Percentiles rank a stretch among this genome's conserved stretches.
Conservation (phyloP, 257 asterid species). For the Solanum sparsipilum region DNA sequence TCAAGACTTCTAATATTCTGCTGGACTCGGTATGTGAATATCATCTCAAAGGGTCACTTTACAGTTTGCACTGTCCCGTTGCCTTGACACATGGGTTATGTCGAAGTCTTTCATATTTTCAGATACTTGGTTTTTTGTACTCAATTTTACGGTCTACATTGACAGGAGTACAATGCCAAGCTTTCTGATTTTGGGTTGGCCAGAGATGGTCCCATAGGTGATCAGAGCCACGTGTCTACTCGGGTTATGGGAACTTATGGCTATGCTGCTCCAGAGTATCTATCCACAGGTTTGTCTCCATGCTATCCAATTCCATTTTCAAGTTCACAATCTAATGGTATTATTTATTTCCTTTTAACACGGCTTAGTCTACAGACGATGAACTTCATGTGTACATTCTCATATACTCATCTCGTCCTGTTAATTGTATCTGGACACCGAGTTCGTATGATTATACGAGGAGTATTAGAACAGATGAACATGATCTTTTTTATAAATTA, state of each 20-base stretch:
- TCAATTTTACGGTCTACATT: neutral
- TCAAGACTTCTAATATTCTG: conserved; percentile 71
- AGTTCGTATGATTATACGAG: neutral
- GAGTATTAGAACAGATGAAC: neutral
- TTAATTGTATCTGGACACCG: neutral
- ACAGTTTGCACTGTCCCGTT: neutral
- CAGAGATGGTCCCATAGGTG: conserved; percentile 70
- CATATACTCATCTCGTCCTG: neutral
- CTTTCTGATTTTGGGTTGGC: conserved; percentile 80
- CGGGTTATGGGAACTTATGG: conserved; percentile 68
- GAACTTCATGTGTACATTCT: neutral
- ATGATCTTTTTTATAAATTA: neutral
- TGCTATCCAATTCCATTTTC: neutral
- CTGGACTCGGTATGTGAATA: conserved; percentile 49
- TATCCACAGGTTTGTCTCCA: conserved; percentile 38
- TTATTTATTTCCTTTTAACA: neutral
- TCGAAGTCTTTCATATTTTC: neutral
- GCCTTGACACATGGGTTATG: neutral
- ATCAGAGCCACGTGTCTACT: conserved; percentile 60
- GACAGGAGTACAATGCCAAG: conserved; percentile 55
- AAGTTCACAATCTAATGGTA: neutral
- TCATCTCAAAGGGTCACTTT: neutral
- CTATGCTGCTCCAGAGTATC: conserved; percentile 64
- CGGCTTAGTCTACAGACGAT: neutral
- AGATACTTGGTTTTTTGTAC: neutral